Evolutionary conservation across 164 flowering plant genomes (phyloP), one percentile per base, ranked within the genome.

Genomic region (Sextonia rubra): DNA sequence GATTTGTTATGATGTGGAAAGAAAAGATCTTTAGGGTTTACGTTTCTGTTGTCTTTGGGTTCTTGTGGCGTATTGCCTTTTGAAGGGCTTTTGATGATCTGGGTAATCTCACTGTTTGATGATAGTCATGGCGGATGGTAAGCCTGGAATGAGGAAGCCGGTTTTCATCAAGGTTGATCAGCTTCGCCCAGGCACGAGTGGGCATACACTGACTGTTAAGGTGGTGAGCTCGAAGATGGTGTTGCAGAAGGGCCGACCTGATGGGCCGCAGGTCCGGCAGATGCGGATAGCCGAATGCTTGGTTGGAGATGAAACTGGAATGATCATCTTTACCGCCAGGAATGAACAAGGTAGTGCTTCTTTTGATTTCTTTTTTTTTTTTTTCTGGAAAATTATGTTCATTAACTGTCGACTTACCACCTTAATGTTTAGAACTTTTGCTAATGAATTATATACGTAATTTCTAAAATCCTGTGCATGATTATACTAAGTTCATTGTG

Each of bases 281-380:
- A 79, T 83, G 85, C 80, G 86, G 14, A 74, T 87, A 30, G 86
- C 90, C 55, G 92, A 88, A 73, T 85, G 89, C 78, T 77, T 86
- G 75, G 81, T 88, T 63, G 91, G 91, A 20, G 91, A 88, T 80
- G 90, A 86, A 37, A 86, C 87, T 37, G 90, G 87, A 44, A 79
- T 82, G 22, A 86, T 86, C 44, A 74, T 86, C 55, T 88, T 86
- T 49, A 84, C 88, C 11, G 90, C 91, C 12, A 83, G 90, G 74
- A 85, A 87, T 76, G 90, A 87, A 12, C 92, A 88, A 84, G 92
- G 90, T 88, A 82, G 47, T 2, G 20, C 11, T 44, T 62, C n/a
- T 44, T 37, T 37, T 37, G 11, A 37, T 5, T 7, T 37, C 8
- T n/a, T n/a, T n/a, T n/a, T 37, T 37, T n/a, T n/a, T n/a, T n/a